A percentile compares a stretch with the other conserved stretches of the same genome.
These are phyloP conservation scores for Parmelia sp. DNA, from an alignment of 495 filamentous ascomycete species.

Conservation along the genomic window DNA sequence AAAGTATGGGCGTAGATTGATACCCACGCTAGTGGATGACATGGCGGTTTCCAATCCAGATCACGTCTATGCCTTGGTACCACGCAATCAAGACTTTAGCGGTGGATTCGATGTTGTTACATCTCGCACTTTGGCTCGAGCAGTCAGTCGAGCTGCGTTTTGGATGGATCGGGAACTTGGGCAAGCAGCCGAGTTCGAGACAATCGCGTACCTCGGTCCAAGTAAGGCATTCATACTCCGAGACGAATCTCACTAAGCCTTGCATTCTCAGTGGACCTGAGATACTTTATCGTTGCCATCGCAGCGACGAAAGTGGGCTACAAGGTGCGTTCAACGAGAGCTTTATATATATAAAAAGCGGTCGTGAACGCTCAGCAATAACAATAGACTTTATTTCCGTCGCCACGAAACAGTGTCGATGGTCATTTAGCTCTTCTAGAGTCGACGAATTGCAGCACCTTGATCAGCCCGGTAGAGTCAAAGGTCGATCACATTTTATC, in stretches of 20 bases:
- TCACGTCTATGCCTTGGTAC: background rate
- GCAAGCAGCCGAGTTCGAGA: background rate
- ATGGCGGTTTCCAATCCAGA: background rate
- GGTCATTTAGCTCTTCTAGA: slow-evolving; percentile 36
- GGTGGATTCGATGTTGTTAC: background rate
- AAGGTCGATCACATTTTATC: slow-evolving; percentile 11
- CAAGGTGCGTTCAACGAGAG: background rate
- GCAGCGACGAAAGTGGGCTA: background rate
- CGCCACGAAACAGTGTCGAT: slow-evolving; percentile 37
- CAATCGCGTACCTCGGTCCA: background rate
- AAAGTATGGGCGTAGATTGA: background rate
- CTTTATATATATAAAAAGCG: background rate
- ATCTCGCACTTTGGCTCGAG: background rate
- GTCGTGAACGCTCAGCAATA: background rate
- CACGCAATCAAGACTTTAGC: background rate
- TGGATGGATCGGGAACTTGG: background rate
- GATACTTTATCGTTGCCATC: background rate
- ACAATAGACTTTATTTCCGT: slow-evolving; percentile 29
- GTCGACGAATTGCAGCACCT: slow-evolving; percentile 31
- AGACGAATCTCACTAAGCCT: background rate
- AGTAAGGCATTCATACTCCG: background rate
- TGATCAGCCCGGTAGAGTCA: slow-evolving; percentile 2
- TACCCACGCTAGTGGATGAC: background rate
- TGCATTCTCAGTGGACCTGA: background rate
- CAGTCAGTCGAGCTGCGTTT: background rate